Conservation (phyloP, 805 yeast species). For the Yarrowia bubula region DNA sequence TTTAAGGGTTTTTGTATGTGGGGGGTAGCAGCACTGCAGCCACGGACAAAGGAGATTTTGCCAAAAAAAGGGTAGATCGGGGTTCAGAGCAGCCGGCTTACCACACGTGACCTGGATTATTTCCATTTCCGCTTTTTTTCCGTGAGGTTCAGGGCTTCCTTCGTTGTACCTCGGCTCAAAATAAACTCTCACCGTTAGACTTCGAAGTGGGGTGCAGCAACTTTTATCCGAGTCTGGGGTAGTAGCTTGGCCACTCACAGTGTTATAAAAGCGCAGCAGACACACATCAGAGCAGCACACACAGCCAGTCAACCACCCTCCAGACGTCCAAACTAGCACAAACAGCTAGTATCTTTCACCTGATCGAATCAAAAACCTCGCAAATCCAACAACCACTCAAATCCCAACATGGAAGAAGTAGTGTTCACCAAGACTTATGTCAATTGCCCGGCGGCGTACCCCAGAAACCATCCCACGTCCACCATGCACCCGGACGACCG, state of each 20-base stretch:
- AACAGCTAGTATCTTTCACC: too few species aligned
- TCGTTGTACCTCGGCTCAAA: constrained; percentile 3
- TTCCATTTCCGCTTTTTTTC: background rate
- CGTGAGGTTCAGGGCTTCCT: background rate
- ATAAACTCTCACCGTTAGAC: background rate
- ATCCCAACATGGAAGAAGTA: constrained; percentile 22
- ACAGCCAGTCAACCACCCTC: background rate
- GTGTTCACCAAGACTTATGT: constrained; percentile 17
- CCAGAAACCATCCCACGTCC: constrained; percentile 14
- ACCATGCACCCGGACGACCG: constrained; percentile 27
- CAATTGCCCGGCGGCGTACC: constrained; percentile 26
- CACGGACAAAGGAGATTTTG: background rate
- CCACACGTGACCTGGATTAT: background rate
- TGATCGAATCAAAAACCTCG: too few species aligned
- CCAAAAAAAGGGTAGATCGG: background rate
- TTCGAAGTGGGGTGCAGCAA: constrained; percentile 8
- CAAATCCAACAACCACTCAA: too few species aligned
- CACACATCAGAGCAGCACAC: background rate
- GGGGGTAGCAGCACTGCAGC: background rate
- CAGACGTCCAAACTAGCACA: too few species aligned
- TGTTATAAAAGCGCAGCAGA: background rate
- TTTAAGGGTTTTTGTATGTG: background rate
- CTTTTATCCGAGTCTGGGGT: constrained; percentile 23
- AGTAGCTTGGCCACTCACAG: background rate
- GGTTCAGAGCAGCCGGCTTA: too few species aligned